These are phyloP conservation scores for Cytospora schulzeri DNA, from an alignment of 2,329 filamentous ascomycete species.

Conservation along the genomic window DNA sequence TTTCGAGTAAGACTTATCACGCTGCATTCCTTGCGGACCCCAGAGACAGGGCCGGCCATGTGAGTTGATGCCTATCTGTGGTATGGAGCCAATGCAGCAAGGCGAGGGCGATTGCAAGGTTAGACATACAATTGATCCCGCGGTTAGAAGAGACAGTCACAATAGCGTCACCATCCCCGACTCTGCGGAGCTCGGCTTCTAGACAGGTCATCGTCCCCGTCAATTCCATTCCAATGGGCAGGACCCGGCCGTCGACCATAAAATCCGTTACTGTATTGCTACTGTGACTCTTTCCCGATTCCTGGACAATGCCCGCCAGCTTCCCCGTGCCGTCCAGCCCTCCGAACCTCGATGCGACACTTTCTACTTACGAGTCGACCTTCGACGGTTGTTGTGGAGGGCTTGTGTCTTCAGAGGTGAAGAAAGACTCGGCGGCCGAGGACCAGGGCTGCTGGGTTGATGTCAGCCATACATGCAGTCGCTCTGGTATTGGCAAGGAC, in stretches of 20 bases:
- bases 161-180: constrained; percentile 56
- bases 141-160: constrained; percentile 60
- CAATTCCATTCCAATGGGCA: constrained; percentile 51
- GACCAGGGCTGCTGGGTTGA: constrained; percentile 37
- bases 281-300: constrained; percentile 49
- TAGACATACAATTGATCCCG: constrained; percentile 41
- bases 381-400: constrained; percentile 40
- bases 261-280: constrained; percentile 44
- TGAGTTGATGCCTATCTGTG: no score
- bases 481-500: constrained; percentile 41
- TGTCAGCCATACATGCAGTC: constrained; percentile 44
- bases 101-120: not conserved
- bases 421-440: constrained; percentile 36
- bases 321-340: constrained; percentile 58
- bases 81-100: not conserved
- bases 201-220: constrained; percentile 56
- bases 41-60: constrained; percentile 24
- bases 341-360: constrained; percentile 51
- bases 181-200: constrained; percentile 47
- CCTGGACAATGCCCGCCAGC: constrained; percentile 53
- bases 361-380: constrained; percentile 54
- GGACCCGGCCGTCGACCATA: constrained; percentile 52
- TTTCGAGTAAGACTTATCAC: constrained; percentile 42
- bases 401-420: constrained; percentile 35
- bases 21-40: constrained; percentile 44